Evolutionary conservation across 257 asterid species (phyloP).

Genomic region (Solanum medicagineum): DNA sequence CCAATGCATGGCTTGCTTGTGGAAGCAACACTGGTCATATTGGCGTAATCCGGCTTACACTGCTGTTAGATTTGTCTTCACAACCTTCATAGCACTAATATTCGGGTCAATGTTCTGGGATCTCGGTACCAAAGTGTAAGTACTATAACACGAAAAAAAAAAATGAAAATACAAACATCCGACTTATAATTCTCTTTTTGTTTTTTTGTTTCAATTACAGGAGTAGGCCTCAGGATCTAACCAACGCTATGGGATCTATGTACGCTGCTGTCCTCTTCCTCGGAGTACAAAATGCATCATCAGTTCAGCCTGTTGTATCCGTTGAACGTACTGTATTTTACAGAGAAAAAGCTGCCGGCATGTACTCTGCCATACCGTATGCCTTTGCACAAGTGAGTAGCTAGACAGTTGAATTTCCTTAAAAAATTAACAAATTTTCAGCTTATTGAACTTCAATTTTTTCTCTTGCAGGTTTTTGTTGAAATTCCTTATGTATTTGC

Average conservation of each 20-base stretch:
- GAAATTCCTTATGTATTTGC: slow-evolving; percentile 37
- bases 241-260: slow-evolving; percentile 7
- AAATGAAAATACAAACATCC: background rate
- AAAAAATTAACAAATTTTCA: background rate
- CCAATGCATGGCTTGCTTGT: slow-evolving; percentile 44
- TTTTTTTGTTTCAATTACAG: slow-evolving; percentile 9
- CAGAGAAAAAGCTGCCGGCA: slow-evolving; percentile 51
- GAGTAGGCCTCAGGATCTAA: background rate
- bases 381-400: slow-evolving; percentile 37
- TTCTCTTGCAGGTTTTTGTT: slow-evolving; percentile 19
- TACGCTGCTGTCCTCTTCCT: slow-evolving; percentile 10
- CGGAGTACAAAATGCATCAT: background rate
- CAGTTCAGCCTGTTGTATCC: slow-evolving; percentile 34
- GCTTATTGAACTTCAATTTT: background rate
- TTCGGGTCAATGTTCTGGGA: slow-evolving; percentile 53
- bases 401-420: slow-evolving; percentile 18
- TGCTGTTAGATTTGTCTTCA: slow-evolving; percentile 34
- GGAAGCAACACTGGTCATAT: slow-evolving; percentile 49
- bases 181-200: slow-evolving; percentile 7
- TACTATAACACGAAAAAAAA: background rate
- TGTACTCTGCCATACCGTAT: slow-evolving; percentile 50
- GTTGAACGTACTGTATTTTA: slow-evolving; percentile 39
- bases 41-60: slow-evolving; percentile 50
- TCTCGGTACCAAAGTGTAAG: slow-evolving; percentile 40
- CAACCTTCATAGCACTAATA: slow-evolving; percentile 18